Base-by-base conservation (phyloP, 495 filamentous ascomycete species). In the Chaetomium fimeti region DNA sequence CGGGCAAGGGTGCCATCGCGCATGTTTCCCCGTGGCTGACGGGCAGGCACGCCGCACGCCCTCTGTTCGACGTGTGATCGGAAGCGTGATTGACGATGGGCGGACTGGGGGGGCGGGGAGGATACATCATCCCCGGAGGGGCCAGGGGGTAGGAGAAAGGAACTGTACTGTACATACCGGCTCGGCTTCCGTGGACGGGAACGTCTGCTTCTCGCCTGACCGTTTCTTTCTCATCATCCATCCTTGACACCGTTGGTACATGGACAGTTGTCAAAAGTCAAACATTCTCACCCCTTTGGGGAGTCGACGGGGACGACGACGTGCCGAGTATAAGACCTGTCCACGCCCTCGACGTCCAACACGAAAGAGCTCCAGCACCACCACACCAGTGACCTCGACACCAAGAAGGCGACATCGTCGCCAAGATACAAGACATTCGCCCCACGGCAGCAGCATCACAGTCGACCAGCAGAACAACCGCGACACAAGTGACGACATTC, bases 61-160 rank as follows among this genome's bases (percentile, higher is more conserved):
- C 40, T 64, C 27, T n/a, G 8, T 28, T 66, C 49, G 64, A 67
- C 63, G 71, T 73, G 69, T 73, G 67, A 73, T 71, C 59, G 64
- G 48, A 36, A 68, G 29, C 45, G 62, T 68, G 67, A 68, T 38
- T 65, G 58, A 63, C 54, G 57, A 58, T 48, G 29, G 47, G 12
- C 48, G 2, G 32, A 36, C 32, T 36, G 3, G 29, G 47, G 5
- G 40, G 43, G 52, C 63, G 36, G 24, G 24, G 16, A 38, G 29
- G 60, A 66, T 18, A 53, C 55, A 36, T 36, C 42, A 61, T 29
- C 27, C 55, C 45, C n/a, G 60, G 55, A 32, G 47, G 13, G 29
- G 22, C 1, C 12, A 43, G 57, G 57, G 57, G 18, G 6, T 45
- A 25, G 20, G 43, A 60, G 43, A 7, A 7, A 32, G 40, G 57